A percentile compares a stretch with the other conserved stretches of the same genome.
These are phyloP conservation scores for Torulaspora quercuum DNA, from an alignment of 805 yeast species.

Conservation along the genomic window DNA sequence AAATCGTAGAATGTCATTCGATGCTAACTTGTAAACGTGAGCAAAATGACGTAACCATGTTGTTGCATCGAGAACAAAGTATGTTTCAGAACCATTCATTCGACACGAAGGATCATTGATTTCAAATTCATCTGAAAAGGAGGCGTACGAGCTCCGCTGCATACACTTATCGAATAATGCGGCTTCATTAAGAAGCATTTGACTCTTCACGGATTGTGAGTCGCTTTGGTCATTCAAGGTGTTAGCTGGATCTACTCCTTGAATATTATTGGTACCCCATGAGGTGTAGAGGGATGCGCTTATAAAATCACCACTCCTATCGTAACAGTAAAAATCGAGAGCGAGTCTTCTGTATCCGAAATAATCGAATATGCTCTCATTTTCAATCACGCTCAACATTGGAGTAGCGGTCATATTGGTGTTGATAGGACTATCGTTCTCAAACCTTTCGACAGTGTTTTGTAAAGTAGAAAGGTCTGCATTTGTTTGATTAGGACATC, in stretches of 20 bases:
- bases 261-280: slow-evolving; percentile 11
- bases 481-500: neutral
- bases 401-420: slow-evolving; percentile 24
- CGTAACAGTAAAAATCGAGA: slow-evolving; percentile 31
- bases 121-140: slow-evolving; percentile 17
- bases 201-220: neutral
- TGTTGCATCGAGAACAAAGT: slow-evolving; percentile 66
- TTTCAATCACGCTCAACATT: slow-evolving; percentile 25
- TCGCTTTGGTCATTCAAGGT: neutral
- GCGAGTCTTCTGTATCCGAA: slow-evolving; percentile 32
- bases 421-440: slow-evolving; percentile 25
- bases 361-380: slow-evolving; percentile 33
- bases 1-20: slow-evolving; percentile 53
- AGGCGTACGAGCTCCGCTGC: slow-evolving; percentile 6
- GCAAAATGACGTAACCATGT: slow-evolving; percentile 80
- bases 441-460: slow-evolving; percentile 17
- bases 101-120: slow-evolving; percentile 52
- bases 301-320: slow-evolving; percentile 35
- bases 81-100: slow-evolving; percentile 54
- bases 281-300: slow-evolving; percentile 36
- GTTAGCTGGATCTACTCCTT: neutral
- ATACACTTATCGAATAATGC: slow-evolving; percentile 11
- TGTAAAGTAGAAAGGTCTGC: slow-evolving; percentile 7
- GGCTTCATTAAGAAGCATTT: slow-evolving; percentile 7
- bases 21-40: slow-evolving; percentile 61